A percentile compares a stretch with the other conserved stretches of the same genome.
Conservation (phyloP, 208 protist species). For the Wallacemonas sp. region DNA sequence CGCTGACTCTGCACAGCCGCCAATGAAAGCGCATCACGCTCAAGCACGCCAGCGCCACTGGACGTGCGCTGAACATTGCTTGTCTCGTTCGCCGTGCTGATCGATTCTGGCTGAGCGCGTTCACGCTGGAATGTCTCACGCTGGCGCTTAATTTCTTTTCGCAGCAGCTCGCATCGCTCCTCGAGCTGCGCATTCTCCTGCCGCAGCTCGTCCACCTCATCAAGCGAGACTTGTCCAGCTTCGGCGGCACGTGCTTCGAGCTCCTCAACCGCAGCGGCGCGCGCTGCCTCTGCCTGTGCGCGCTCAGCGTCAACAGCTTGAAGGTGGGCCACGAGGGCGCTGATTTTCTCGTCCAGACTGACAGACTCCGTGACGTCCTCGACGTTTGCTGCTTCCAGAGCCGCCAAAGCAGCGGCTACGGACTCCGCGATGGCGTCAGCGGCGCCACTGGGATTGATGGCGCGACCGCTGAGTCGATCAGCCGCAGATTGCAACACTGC, state of each 20-base stretch:
- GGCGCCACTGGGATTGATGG: background rate
- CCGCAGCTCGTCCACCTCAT: conserved; percentile 27
- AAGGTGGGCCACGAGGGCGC: background rate
- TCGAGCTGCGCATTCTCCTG: conserved; percentile 60
- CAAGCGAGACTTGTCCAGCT: background rate
- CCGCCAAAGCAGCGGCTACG: background rate
- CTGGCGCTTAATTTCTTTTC: conserved; percentile 77
- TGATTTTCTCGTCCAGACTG: background rate
- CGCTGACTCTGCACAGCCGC: conserved; percentile 33
- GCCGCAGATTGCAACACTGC: background rate
- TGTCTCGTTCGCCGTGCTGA: background rate
- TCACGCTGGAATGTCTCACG: conserved; percentile 64
- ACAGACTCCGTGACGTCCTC: background rate
- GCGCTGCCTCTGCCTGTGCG: background rate
- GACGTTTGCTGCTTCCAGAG: background rate
- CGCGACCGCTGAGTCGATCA: background rate
- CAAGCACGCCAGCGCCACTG: conserved; percentile 38
- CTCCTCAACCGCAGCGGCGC: background rate
- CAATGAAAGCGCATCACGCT: conserved; percentile 56
- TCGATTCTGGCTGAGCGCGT: conserved; percentile 18
- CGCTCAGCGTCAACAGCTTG: background rate
- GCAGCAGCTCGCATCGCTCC: conserved; percentile 77
- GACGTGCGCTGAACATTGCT: background rate
- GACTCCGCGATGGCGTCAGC: background rate
- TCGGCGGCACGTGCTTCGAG: background rate